These are phyloP conservation scores for Corinectria fuckeliana DNA, from an alignment of 2,329 filamentous ascomycete species.

Conservation along the genomic window DNA sequence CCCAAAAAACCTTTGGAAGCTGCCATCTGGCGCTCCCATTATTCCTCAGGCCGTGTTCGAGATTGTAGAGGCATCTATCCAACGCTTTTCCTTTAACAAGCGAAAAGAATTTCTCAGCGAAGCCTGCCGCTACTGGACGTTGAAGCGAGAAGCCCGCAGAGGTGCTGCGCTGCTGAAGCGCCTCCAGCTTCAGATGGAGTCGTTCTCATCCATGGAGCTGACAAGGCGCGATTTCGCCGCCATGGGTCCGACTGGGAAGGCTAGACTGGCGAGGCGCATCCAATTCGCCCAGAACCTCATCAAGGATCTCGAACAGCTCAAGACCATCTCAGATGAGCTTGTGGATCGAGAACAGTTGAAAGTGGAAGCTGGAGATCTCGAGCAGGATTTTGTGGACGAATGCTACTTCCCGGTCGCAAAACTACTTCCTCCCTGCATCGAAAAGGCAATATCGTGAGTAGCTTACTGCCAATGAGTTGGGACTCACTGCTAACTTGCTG, in stretches of 20 bases:
- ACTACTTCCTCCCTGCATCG: constrained; percentile 77
- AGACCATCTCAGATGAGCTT: constrained; percentile 71
- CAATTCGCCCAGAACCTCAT: constrained; percentile 83
- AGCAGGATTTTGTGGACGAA: constrained; percentile 81
- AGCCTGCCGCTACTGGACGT: constrained; percentile 95
- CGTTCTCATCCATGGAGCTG: constrained; percentile 96
- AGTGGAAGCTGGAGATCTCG: constrained; percentile 75
- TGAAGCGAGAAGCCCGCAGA: constrained; percentile 91
- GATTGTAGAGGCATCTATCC: constrained; percentile 81
- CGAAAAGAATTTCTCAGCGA: constrained; percentile 93
- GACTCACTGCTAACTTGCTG: constrained; percentile 46
- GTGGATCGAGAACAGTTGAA: constrained; percentile 80
- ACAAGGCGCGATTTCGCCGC: constrained; percentile 94
- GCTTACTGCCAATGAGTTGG: neutral
- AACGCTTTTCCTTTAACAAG: constrained; percentile 80
- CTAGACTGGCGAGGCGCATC: constrained; percentile 80
- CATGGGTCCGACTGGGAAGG: constrained; percentile 85
- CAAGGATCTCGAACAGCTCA: constrained; percentile 78
- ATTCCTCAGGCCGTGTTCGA: constrained; percentile 90
- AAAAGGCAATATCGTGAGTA: constrained; percentile 81
- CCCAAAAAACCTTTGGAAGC: constrained; percentile 71
- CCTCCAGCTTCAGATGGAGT: constrained; percentile 92
- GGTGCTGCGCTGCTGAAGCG: constrained; percentile 92
- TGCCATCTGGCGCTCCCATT: constrained; percentile 93
- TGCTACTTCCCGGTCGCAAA: constrained; percentile 90